Conservation (phyloP, 2,329 filamentous ascomycete species). For the Colletotrichum sp. region DNA sequence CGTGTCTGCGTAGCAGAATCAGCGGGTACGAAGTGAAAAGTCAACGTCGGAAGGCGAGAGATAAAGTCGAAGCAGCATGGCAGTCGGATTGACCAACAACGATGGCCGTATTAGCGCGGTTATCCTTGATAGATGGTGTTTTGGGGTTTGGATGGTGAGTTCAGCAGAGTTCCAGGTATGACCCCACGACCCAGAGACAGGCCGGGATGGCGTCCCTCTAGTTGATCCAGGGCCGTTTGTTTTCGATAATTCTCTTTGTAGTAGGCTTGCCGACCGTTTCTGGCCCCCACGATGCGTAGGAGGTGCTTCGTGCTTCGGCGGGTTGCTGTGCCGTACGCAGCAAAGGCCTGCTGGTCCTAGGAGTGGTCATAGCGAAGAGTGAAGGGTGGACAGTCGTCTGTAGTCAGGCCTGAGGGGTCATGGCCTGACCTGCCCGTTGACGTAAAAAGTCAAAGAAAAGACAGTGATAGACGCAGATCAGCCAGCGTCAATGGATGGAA, state of each 20-base stretch:
- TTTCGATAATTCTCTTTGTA: neutral
- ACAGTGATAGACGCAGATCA: neutral
- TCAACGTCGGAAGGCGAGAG: neutral
- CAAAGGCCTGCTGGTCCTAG: neutral
- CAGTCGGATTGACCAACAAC: neutral
- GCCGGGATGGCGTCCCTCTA: neutral
- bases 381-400: neutral
- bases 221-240: neutral
- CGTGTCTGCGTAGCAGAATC: neutral
- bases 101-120: neutral
- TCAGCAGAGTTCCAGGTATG: constrained; percentile 9
- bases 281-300: constrained; percentile 2
- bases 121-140: neutral
- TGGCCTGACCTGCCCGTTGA: neutral
- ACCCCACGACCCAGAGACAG: constrained; percentile 1
- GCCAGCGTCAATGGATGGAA: neutral
- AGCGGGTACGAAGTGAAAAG: neutral
- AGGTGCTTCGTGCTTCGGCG: neutral
- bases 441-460: neutral
- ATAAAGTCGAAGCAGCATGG: neutral
- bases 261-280: constrained; percentile 1
- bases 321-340: constrained; percentile 1
- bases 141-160: constrained; percentile 6
- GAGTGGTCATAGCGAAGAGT: neutral
- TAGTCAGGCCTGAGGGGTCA: neutral